These are phyloP conservation scores for Candolleomyces aberdarensis DNA, from an alignment of 768 basidiomycete genomes.

Conservation along the genomic window DNA sequence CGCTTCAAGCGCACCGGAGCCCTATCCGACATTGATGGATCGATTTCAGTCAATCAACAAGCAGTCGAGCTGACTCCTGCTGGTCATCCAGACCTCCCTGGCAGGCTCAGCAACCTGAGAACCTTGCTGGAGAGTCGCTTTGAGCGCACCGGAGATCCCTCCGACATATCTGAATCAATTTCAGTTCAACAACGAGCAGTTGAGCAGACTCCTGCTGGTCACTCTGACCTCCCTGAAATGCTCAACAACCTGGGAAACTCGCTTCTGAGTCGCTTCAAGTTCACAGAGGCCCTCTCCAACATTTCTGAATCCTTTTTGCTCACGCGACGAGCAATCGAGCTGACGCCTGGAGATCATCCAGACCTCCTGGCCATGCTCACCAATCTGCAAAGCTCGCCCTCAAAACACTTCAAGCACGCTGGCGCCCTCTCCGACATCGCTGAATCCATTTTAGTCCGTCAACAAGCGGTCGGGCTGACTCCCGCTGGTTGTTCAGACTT, in stretches of 20 bases:
- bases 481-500: neutral
- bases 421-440: neutral
- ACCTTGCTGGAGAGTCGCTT: no score
- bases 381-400: neutral
- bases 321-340: slow-evolving; percentile 9
- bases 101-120: no score
- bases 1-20: slow-evolving; percentile 10
- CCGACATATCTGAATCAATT: no score
- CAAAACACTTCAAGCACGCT: no score
- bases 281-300: no score
- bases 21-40: slow-evolving; percentile 13
- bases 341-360: slow-evolving; percentile 13
- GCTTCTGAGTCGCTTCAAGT: no score
- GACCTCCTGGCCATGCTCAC: neutral
- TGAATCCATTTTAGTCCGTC: neutral
- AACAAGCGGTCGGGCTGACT: neutral
- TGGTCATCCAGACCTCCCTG: no score
- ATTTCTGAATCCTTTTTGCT: slow-evolving; percentile 6
- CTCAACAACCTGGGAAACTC: no score
- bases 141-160: no score
- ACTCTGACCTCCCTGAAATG: no score
- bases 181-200: no score
- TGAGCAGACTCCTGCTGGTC: no score
- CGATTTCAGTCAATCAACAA: slow-evolving; percentile 14
- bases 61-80: neutral